A percentile compares a stretch with the other conserved stretches of the same genome.
Evolutionary conservation across 345 rosid species (phyloP).

Genomic region (Physaria fendleri): DNA sequence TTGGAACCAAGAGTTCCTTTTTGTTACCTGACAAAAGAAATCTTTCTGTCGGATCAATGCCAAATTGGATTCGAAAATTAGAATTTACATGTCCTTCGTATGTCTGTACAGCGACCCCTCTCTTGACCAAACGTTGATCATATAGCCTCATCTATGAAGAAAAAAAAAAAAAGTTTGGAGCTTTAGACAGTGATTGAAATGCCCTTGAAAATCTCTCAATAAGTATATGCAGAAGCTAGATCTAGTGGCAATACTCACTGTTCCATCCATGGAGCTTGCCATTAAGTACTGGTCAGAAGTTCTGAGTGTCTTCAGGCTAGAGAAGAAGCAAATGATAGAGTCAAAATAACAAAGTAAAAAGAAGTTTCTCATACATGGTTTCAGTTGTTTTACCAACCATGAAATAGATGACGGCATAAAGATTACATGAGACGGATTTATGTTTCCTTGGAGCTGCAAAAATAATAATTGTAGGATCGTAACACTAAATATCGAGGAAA

Average conservation of each 20-base stretch:
- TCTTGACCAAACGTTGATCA: constrained; percentile 64
- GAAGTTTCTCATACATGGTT: not conserved
- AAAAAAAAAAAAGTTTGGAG: constrained; percentile 1
- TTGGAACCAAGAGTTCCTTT: not conserved
- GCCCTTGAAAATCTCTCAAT: not conserved
- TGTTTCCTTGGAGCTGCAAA: constrained; percentile 64
- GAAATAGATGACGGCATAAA: constrained; percentile 79
- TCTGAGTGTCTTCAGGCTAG: constrained; percentile 63
- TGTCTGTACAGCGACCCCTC: constrained; percentile 63
- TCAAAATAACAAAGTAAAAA: constrained; percentile 6
- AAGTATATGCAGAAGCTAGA: constrained; percentile 7
- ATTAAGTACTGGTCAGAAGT: constrained; percentile 69
- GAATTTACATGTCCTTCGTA: constrained; percentile 84
- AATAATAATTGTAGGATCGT: not conserved
- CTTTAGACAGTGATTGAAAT: not conserved
- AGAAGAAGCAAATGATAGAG: not conserved
- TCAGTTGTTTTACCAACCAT: constrained; percentile 41
- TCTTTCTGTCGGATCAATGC: constrained; percentile 68
- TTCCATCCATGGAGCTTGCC: constrained; percentile 94
- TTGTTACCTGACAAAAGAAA: constrained; percentile 70
- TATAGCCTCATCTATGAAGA: constrained; percentile 73
- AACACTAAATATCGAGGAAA: constrained; percentile 7
- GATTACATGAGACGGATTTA: constrained; percentile 43
- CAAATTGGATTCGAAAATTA: constrained; percentile 60
- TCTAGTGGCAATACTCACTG: constrained; percentile 44